Evolutionary conservation across 2,329 filamentous ascomycete genomes (phyloP).

Genomic region (Acephala macrosclerotiorum): DNA sequence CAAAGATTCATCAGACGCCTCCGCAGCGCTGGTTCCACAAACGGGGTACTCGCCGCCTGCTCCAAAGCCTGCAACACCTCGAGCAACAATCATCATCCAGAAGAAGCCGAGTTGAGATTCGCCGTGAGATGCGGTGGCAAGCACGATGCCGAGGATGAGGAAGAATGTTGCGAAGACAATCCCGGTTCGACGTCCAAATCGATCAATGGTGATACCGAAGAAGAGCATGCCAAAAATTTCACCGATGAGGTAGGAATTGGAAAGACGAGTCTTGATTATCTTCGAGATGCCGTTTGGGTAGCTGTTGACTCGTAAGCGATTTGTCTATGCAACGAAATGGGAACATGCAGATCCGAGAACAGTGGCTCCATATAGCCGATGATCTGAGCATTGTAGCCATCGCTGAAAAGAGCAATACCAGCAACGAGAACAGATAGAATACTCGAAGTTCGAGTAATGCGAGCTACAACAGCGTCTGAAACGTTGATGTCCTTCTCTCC

Average conservation of each 20-base stretch:
- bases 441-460: slow-evolving; percentile 36
- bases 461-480: slow-evolving; percentile 1
- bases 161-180: slow-evolving; percentile 55
- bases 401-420: slow-evolving; percentile 47
- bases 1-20: slow-evolving; percentile 59
- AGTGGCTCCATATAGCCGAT: slow-evolving; percentile 48
- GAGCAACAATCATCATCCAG: slow-evolving; percentile 52
- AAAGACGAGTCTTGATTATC: slow-evolving; percentile 57
- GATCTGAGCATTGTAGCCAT: slow-evolving; percentile 49
- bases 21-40: slow-evolving; percentile 55
- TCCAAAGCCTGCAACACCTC: slow-evolving; percentile 54
- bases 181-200: slow-evolving; percentile 56
- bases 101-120: slow-evolving; percentile 48
- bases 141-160: slow-evolving; percentile 47
- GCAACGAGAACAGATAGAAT: slow-evolving; percentile 47
- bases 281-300: slow-evolving; percentile 43
- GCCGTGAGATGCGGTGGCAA: slow-evolving; percentile 55
- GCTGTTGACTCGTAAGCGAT: background rate
- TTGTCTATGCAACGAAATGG: background rate
- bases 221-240: slow-evolving; percentile 63
- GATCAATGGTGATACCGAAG: slow-evolving; percentile 58
- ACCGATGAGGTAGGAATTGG: slow-evolving; percentile 62
- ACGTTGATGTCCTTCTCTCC: slow-evolving; percentile 8
- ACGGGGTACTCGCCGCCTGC: slow-evolving; percentile 60
- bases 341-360: slow-evolving; percentile 44